A percentile compares a stretch with the other conserved stretches of the same genome.
phyloP scores from a whole-genome alignment of 2,329 filamentous ascomycete genomes.

The Alternaria arbusti region DNA sequence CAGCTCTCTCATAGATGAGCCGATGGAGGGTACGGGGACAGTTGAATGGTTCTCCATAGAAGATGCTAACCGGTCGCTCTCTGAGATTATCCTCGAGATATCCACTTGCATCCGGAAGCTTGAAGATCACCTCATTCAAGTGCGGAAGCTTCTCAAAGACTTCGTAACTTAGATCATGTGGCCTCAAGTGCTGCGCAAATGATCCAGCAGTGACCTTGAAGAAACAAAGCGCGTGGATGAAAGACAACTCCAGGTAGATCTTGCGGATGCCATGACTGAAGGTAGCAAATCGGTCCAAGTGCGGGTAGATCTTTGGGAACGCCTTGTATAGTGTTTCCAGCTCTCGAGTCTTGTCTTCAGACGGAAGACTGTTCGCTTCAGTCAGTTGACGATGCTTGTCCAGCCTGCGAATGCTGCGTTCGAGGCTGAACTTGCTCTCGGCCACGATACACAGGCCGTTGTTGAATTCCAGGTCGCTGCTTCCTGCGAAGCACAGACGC shows the following conservation, averaged over 20 bases:
- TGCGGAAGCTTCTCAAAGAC: conserved; percentile 28
- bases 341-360: not conserved
- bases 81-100: conserved; percentile 7
- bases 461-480: not conserved
- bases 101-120: conserved; percentile 18
- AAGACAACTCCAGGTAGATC: conserved; percentile 26
- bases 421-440: not conserved
- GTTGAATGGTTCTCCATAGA: conserved; percentile 16
- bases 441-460: conserved; percentile 17
- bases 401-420: conserved; percentile 17
- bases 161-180: conserved; percentile 12
- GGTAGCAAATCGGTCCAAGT: conserved; percentile 31
- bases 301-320: conserved; percentile 28
- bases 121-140: conserved; percentile 28
- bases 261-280: conserved; percentile 35
- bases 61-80: conserved; percentile 20
- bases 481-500: conserved; percentile 27
- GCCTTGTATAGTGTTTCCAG: conserved; percentile 20
- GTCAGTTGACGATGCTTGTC: conserved; percentile 21
- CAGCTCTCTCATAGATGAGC: conserved; percentile 33
- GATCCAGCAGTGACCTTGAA: conserved; percentile 29
- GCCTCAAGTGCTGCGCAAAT: conserved; percentile 11
- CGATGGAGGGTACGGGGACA: conserved; percentile 33
- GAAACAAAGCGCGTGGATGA: conserved; percentile 29
- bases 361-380: conserved; percentile 13